Percentiles rank a stretch among this genome's conserved stretches.
These are phyloP conservation scores for Gynandropsis gynandra DNA, from an alignment of 345 rosid species.

Conservation along the genomic window DNA sequence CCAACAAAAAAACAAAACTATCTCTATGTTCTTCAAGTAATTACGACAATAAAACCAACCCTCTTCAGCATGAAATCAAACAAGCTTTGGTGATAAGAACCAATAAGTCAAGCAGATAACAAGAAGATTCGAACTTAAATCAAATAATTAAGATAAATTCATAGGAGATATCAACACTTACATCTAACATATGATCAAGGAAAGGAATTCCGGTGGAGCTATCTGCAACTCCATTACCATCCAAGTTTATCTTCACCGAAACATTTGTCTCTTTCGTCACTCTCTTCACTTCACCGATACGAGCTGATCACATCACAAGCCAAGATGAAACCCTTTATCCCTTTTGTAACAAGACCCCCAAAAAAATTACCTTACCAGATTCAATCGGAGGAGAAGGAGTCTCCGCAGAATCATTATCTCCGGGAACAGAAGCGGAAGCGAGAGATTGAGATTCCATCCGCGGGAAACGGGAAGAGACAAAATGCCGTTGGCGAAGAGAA, in stretches of 20 bases:
- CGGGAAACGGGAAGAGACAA: neutral
- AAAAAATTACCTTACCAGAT: slow-evolving; percentile 14
- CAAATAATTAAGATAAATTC: neutral
- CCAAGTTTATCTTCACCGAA: slow-evolving; percentile 63
- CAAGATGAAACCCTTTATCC: too few relatives aligned
- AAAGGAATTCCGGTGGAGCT: slow-evolving; percentile 70
- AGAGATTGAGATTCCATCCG: slow-evolving; percentile 23
- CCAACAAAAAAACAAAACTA: too few relatives aligned
- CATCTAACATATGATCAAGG: slow-evolving; percentile 93
- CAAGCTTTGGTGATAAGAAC: too few relatives aligned
- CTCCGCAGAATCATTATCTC: slow-evolving; percentile 5
- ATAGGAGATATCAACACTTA: slow-evolving; percentile 17
- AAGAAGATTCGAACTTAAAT: neutral
- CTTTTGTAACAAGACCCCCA: neutral
- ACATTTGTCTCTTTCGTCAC: slow-evolving; percentile 85
- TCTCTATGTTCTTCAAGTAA: too few relatives aligned
- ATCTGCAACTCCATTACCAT: slow-evolving; percentile 79
- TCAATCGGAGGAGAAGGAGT: neutral
- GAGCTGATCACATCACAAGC: slow-evolving; percentile 18
- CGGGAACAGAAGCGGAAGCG: slow-evolving; percentile 18
- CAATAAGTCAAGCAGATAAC: too few relatives aligned
- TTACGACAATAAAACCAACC: too few relatives aligned
- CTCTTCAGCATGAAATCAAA: too few relatives aligned
- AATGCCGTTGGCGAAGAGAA: neutral
- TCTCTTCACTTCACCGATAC: slow-evolving; percentile 77